Percentiles rank a stretch among this genome's conserved stretches.
phyloP scores from a whole-genome alignment of 192 early-diverging fungal genomes.

The Coemansia sp. region DNA sequence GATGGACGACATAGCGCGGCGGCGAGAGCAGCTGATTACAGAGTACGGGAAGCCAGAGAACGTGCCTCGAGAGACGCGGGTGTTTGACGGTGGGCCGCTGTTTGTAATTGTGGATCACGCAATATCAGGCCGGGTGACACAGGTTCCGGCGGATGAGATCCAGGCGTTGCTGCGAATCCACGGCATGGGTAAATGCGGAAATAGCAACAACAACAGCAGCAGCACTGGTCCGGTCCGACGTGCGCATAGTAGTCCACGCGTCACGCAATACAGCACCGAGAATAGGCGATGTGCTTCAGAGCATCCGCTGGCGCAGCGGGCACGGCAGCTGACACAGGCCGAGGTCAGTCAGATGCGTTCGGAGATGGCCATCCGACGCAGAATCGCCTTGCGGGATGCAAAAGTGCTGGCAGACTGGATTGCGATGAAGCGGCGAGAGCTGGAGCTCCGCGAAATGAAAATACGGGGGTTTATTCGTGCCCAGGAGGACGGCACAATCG shows the following conservation, averaged over 20 bases:
- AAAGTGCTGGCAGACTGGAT: constrained; percentile 35
- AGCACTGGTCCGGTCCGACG: not conserved
- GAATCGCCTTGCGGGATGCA: constrained; percentile 33
- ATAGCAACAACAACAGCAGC: no score
- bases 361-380: constrained; percentile 26
- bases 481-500: not conserved
- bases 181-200: not conserved
- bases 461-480: constrained; percentile 16
- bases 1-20: constrained; percentile 9
- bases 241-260: not conserved
- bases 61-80: constrained; percentile 21
- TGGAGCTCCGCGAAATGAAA: constrained; percentile 24
- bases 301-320: constrained; percentile 5
- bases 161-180: not conserved
- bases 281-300: not conserved
- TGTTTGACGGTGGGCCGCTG: constrained; percentile 31
- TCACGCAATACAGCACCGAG: not conserved
- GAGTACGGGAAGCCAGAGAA: constrained; percentile 2
- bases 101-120: constrained; percentile 28
- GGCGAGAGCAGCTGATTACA: constrained; percentile 4
- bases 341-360: constrained; percentile 29
- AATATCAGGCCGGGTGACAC: constrained; percentile 3
- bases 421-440: constrained; percentile 31
- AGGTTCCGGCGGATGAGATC: not conserved
- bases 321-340: constrained; percentile 11